A percentile compares a stretch with the other conserved stretches of the same genome.
Evolutionary conservation across 2,329 filamentous ascomycete genomes (phyloP).

Genomic region (Aspergillus luchuensis): DNA sequence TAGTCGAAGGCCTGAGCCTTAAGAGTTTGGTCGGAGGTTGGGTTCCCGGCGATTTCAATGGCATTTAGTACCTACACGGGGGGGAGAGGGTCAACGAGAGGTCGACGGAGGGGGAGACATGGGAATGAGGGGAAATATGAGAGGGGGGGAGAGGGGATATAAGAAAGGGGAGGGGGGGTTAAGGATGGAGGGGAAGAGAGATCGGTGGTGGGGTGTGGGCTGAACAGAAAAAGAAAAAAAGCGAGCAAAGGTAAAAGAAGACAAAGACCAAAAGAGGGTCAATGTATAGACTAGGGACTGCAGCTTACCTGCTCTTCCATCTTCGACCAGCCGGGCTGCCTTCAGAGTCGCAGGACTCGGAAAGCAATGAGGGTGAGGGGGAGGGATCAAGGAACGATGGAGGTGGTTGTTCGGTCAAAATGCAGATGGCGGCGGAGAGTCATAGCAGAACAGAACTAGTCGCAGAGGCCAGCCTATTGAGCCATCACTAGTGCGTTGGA

Average conservation of each 20-base stretch:
- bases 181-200: slow-evolving; percentile 16
- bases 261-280: not conserved
- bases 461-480: slow-evolving; percentile 4
- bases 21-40: slow-evolving; percentile 70
- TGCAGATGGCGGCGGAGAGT: slow-evolving; percentile 9
- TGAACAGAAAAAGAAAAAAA: slow-evolving; percentile 12
- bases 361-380: slow-evolving; percentile 10
- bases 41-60: slow-evolving; percentile 90
- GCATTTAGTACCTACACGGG: slow-evolving; percentile 80
- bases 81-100: not conserved
- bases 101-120: not conserved
- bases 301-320: slow-evolving; percentile 49
- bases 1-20: slow-evolving; percentile 71
- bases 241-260: not conserved
- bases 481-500: slow-evolving; percentile 7
- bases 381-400: slow-evolving; percentile 4
- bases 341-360: slow-evolving; percentile 18
- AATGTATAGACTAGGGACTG: slow-evolving; percentile 11
- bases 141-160: slow-evolving; percentile 11
- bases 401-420: slow-evolving; percentile 9
- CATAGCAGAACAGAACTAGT: slow-evolving; percentile 8
- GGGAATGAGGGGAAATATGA: slow-evolving; percentile 25
- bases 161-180: slow-evolving; percentile 16
- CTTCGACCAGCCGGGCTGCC: slow-evolving; percentile 43
- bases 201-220: not conserved